These are phyloP conservation scores for Xylaria sp. DNA, from an alignment of 2,329 filamentous ascomycete genomes.

Conservation along the genomic window DNA sequence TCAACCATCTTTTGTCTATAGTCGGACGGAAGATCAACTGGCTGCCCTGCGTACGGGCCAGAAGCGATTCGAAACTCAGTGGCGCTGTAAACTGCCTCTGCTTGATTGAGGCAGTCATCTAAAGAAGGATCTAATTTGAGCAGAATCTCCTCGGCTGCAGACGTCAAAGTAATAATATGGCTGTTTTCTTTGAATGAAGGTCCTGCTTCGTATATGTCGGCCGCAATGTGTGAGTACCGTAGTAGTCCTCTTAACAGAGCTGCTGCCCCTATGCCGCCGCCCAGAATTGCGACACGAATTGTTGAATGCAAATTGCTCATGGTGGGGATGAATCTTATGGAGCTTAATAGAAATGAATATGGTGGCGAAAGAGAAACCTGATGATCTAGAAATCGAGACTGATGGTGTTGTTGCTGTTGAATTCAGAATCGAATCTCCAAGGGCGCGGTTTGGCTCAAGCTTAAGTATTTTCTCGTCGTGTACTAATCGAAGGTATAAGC, in stretches of 20 bases:
- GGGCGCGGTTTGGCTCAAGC: constrained; percentile 1
- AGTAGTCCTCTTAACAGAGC: constrained; percentile 46
- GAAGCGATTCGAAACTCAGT: constrained; percentile 40
- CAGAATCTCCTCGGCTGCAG: constrained; percentile 41
- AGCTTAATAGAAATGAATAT: not conserved
- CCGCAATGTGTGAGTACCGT: constrained; percentile 46
- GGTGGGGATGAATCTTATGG: constrained; percentile 4
- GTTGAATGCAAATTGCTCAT: constrained; percentile 42
- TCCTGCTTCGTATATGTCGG: constrained; percentile 47
- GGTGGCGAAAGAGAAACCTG: not conserved
- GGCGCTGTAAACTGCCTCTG: constrained; percentile 43
- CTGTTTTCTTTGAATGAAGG: constrained; percentile 45
- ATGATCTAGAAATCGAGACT: not conserved
- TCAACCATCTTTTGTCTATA: constrained; percentile 41
- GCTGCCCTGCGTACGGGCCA: constrained; percentile 42
- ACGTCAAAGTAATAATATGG: constrained; percentile 40
- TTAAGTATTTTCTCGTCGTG: constrained; percentile 29
- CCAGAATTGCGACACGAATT: constrained; percentile 49
- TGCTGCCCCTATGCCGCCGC: constrained; percentile 45
- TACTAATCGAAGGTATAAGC: constrained; percentile 7
- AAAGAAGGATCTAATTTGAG: constrained; percentile 44
- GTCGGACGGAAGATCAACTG: constrained; percentile 33
- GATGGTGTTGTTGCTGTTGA: constrained; percentile 6
- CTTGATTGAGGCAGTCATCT: constrained; percentile 43
- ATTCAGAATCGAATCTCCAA: not conserved